These are phyloP conservation scores for Isoetes taiwanensis DNA, from an alignment of 75 land plant genomes.

Conservation along the genomic window DNA sequence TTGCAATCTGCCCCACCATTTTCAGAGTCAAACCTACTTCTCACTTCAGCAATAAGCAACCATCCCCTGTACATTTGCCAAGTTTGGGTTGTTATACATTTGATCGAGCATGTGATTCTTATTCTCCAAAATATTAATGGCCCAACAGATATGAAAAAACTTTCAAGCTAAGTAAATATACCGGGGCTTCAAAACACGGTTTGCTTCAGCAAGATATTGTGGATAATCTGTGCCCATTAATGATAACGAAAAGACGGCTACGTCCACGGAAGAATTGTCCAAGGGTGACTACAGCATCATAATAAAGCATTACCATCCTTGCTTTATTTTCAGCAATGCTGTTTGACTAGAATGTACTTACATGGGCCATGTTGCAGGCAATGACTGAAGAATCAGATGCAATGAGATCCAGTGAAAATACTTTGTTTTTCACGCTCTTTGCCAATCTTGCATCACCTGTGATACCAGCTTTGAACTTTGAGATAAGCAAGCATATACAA, in stretches of 20 bases:
- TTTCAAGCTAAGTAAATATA: constrained; percentile 8
- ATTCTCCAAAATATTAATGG: not conserved
- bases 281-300: constrained; percentile 89
- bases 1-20: constrained; percentile 84
- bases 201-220: constrained; percentile 66
- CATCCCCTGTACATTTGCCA: constrained; percentile 48
- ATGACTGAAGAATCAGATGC: constrained; percentile 70
- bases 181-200: constrained; percentile 74
- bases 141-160: not conserved
- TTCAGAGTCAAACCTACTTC: constrained; percentile 81
- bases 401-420: constrained; percentile 84
- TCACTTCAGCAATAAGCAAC: constrained; percentile 92
- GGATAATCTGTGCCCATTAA: constrained; percentile 86
- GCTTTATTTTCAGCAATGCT: too few species aligned
- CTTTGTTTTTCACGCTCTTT: constrained; percentile 77
- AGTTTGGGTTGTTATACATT: not conserved
- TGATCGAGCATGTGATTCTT: not conserved
- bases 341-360: too few species aligned
- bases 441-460: constrained; percentile 77
- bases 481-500: not conserved
- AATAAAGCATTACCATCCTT: too few species aligned
- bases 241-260: constrained; percentile 92
- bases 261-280: constrained; percentile 60
- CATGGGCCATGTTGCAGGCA: constrained; percentile 95
- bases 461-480: not conserved